Percentiles rank a stretch among this genome's conserved stretches.
Evolutionary conservation across 805 yeast species (phyloP).

Genomic region (Sugiyamaella boreocaroliniensis): DNA sequence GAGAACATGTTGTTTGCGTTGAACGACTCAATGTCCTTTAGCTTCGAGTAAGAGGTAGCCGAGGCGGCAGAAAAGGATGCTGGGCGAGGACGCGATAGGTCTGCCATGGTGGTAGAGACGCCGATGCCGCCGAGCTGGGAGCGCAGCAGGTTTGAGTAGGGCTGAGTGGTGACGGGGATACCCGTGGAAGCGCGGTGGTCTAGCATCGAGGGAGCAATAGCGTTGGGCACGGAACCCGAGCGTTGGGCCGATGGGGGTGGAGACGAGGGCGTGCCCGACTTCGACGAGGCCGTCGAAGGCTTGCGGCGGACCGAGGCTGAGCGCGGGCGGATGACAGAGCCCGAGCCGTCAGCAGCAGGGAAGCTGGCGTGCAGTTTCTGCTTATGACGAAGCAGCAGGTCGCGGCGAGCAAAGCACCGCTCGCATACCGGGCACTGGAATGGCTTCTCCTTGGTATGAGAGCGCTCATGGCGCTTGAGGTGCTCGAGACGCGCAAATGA

Average conservation of each 20-base stretch:
- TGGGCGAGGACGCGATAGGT: constrained; percentile 15
- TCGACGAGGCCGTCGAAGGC: constrained; percentile 1
- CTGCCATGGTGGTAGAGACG: neutral
- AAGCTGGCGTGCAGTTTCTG: constrained; percentile 69
- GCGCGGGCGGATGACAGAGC: constrained; percentile 11
- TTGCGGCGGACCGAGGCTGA: neutral
- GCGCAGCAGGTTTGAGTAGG: constrained; percentile 14
- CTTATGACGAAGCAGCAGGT: constrained; percentile 72
- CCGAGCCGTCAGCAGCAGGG: constrained; percentile 20
- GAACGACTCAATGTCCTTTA: constrained; percentile 34
- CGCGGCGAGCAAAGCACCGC: constrained; percentile 85
- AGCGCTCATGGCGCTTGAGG: constrained; percentile 84
- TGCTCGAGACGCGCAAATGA: constrained; percentile 96
- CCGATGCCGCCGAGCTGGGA: constrained; percentile 9
- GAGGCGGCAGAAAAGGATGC: constrained; percentile 61
- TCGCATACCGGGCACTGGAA: constrained; percentile 96
- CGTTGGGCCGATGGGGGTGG: constrained; percentile 3
- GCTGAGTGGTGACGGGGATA: constrained; percentile 7
- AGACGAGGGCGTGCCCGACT: constrained; percentile 5
- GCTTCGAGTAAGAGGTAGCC: constrained; percentile 52
- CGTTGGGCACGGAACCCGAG: constrained; percentile 4
- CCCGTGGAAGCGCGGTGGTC: neutral
- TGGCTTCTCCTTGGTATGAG: constrained; percentile 94
- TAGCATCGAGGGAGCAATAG: neutral
- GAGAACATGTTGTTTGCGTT: constrained; percentile 14